Evolutionary conservation across 176 grass and related monocot genomes (phyloP), one percentile per base, ranked within the genome.

Genomic region (Typha latifolia): DNA sequence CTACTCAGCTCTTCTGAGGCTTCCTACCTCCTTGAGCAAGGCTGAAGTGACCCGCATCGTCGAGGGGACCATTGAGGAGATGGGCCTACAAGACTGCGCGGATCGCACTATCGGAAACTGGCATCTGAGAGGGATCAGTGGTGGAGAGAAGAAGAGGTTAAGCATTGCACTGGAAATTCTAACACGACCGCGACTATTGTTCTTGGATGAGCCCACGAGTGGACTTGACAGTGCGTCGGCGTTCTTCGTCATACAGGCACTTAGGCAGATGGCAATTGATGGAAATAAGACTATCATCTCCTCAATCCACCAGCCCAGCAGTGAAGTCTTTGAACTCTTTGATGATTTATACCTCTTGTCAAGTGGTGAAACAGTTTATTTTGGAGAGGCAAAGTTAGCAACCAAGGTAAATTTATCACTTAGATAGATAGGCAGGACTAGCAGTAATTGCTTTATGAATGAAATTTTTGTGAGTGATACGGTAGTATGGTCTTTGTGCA

Each of bases 241-340:
- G 22, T 99, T 99, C 70, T 99, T 90, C 5, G 95, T 99, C 11
- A 80, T 93, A 19, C 89, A 99, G 79, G 82, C 89, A 12, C 83
- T 99, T 0, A 87, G 84, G 68, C 86, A 87, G 32, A 85, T 99
- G 6, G 94, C 94, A 0, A 18, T 87, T 6, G 86, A 99, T 9
- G 86, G 94, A 12, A 87, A 83, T 21, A 90, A 85, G 53, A 90
- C 89, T 47, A 61, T 99, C 48, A 5, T 99, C 70, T 90, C 81
- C n/a, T 99, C 94, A 0, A 80, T 99, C 49, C 94, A 99, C 77
- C 94, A 99, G 79, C 94, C 94, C 4, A 99, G 94, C 69, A 90
- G 94, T 1, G 89, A 99, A 83, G 94, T 99, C 12, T 99, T 93
- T 16, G 79, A 86, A 0, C 89, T 93, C 23, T 87, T 90, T 12